These are phyloP conservation scores for Puccinia triticina DNA, from an alignment of 1,284 basidiomycete species.

Conservation along the genomic window DNA sequence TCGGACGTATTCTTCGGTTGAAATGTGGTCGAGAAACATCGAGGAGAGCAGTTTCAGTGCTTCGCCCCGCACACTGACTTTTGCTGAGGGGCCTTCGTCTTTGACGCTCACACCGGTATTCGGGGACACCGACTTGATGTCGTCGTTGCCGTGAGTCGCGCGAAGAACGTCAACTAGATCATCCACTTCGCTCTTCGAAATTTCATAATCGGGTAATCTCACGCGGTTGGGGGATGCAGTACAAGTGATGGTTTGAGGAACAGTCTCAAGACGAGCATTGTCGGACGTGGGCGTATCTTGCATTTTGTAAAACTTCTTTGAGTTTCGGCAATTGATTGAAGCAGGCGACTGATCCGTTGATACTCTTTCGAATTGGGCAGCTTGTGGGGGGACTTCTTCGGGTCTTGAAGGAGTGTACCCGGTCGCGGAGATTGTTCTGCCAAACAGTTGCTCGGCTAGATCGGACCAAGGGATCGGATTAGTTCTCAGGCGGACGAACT, in stretches of 20 bases:
- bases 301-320: neutral
- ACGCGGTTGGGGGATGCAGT: neutral
- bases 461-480: neutral
- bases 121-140: conserved; percentile 11
- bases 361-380: neutral
- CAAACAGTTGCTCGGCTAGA: neutral
- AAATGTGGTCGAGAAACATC: neutral
- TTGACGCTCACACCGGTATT: too few relatives aligned
- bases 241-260: neutral
- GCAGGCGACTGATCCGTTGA: neutral
- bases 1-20: neutral
- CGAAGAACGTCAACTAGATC: neutral
- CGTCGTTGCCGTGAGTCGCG: neutral
- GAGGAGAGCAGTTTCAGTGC: neutral
- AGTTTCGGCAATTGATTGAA: neutral
- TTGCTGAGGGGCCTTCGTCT: neutral
- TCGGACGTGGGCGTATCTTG: neutral
- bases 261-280: neutral
- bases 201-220: neutral
- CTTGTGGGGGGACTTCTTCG: neutral
- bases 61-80: neutral
- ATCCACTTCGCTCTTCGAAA: neutral
- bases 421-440: neutral
- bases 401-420: neutral
- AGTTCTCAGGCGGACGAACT: neutral